These are phyloP conservation scores for Ambrosia artemisiifolia DNA, from an alignment of 129 eudicot species.

Conservation along the genomic window DNA sequence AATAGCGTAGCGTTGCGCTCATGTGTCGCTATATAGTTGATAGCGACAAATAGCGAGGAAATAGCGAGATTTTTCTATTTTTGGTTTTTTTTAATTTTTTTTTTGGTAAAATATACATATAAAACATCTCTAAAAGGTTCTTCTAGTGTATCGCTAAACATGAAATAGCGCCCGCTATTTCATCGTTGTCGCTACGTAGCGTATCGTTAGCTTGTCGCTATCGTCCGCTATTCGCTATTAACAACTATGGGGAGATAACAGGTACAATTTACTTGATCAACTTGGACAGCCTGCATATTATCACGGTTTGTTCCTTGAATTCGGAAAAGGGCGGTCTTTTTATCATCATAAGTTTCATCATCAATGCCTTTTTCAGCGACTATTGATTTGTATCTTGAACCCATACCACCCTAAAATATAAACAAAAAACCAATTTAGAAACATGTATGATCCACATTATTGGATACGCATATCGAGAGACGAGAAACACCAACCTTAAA, in stretches of 20 bases:
- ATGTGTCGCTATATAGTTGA: no score
- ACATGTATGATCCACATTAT: constrained; percentile 1
- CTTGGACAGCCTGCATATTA: constrained; percentile 59
- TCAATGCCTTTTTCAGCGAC: constrained; percentile 38
- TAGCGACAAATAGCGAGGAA: no score
- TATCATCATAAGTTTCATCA: constrained; percentile 51
- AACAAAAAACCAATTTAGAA: constrained; percentile 15
- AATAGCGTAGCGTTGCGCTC: no score
- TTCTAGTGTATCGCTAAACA: no score
- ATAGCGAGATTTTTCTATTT: no score
- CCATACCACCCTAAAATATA: constrained; percentile 43
- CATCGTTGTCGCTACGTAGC: no score
- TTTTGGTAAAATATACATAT: no score
- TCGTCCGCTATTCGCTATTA: no score
- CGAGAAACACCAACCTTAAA: constrained; percentile 34
- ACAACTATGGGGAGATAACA: not conserved
- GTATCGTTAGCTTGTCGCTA: no score
- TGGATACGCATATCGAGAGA: not conserved
- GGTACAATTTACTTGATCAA: constrained; percentile 40
- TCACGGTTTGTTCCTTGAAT: constrained; percentile 48
- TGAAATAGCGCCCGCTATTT: no score
- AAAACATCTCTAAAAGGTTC: no score
- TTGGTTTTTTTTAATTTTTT: no score
- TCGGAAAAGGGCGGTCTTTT: constrained; percentile 46
- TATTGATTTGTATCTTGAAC: constrained; percentile 39